These are phyloP conservation scores for Chlorella sp. DNA, from an alignment of 139 green algal species.

Conservation along the genomic window DNA sequence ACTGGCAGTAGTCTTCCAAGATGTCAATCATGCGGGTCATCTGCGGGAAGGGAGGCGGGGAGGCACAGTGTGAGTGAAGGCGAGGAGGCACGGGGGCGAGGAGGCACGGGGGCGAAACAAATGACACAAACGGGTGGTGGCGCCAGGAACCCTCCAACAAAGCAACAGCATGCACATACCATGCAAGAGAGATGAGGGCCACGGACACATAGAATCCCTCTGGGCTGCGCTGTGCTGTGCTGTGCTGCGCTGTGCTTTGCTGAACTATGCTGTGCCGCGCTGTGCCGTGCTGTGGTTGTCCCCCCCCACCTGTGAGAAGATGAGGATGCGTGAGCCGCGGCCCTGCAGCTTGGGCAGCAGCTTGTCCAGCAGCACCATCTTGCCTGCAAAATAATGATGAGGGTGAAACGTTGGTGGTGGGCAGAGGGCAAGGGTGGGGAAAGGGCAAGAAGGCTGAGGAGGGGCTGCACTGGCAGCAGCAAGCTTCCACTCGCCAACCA, in stretches of 20 bases:
- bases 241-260: no score
- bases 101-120: no score
- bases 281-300: background rate
- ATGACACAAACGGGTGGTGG: no score
- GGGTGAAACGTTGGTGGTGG: background rate
- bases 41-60: conserved; percentile 30
- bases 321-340: conserved; percentile 84
- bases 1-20: conserved; percentile 96
- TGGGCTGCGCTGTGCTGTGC: no score
- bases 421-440: background rate
- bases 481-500: background rate
- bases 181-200: background rate
- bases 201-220: no score
- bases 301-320: conserved; percentile 79
- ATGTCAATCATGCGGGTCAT: conserved; percentile 98
- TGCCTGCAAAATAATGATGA: conserved; percentile 57
- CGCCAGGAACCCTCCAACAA: no score
- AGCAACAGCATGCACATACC: background rate
- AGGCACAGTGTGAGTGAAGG: no score
- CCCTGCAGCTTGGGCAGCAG: conserved; percentile 87
- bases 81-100: no score
- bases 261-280: no score
- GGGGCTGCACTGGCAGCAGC: background rate
- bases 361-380: conserved; percentile 94
- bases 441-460: background rate